These are phyloP conservation scores for Boletus bicolor DNA, from an alignment of 768 basidiomycete species.

Conservation along the genomic window DNA sequence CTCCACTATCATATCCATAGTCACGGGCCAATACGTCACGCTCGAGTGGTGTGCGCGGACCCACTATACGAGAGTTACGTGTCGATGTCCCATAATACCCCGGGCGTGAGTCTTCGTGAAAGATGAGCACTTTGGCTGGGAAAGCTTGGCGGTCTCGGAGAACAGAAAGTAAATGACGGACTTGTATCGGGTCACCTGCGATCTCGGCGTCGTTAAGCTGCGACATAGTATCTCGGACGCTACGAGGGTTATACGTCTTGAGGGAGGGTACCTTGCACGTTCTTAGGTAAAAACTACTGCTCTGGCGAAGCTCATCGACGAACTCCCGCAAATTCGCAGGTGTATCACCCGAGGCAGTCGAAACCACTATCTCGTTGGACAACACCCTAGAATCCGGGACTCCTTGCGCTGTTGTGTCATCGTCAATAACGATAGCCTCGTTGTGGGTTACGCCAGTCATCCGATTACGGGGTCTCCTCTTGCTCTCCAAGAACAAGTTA, in stretches of 20 bases:
- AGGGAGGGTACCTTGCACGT: conserved; percentile 18
- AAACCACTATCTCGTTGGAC: background rate
- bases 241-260: conserved; percentile 32
- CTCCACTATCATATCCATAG: conserved; percentile 92
- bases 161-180: conserved; percentile 58
- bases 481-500: conserved; percentile 58
- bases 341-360: background rate
- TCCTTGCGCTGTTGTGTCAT: conserved; percentile 22
- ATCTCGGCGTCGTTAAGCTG: conserved; percentile 77
- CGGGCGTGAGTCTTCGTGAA: conserved; percentile 80
- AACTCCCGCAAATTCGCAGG: conserved; percentile 13
- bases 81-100: conserved; percentile 97
- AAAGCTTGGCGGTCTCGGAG: conserved; percentile 60
- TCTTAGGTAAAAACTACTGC: conserved; percentile 20
- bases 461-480: conserved; percentile 25
- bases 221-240: conserved; percentile 51
- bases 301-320: conserved; percentile 32
- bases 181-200: conserved; percentile 63
- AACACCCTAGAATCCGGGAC: conserved; percentile 4
- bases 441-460: conserved; percentile 27
- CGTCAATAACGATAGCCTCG: conserved; percentile 62
- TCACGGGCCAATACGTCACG: conserved; percentile 76
- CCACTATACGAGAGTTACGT: conserved; percentile 69
- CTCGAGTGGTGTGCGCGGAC: conserved; percentile 80
- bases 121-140: conserved; percentile 81